Base-by-base conservation (phyloP, 2,329 filamentous ascomycete species). In the Aspergillus pseudotamarii region DNA sequence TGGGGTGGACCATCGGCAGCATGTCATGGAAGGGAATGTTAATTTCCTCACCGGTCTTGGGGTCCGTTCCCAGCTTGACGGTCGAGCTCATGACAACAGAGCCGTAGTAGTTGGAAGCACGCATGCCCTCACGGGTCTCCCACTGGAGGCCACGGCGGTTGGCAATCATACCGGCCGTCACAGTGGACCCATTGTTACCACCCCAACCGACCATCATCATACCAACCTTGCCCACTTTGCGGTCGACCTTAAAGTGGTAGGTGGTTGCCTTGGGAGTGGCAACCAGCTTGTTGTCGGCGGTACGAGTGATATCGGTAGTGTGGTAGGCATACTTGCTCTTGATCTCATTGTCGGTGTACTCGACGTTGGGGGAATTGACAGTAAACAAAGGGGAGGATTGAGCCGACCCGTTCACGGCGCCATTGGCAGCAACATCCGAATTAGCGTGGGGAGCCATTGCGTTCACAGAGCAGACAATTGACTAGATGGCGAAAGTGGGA, bases 161-260 rank as follows among this genome's bases (percentile, higher is more conserved):
- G 81, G 94, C 95, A 77, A 99, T 87, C 81, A 99, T 96, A 79
- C 94, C 95, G 66, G 95, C 95, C 64, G 95, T 98, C 66, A 99
- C 93, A 63, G 95, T 99, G 69, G 93, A 93, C 69, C 95, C 95
- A 78, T 99, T 99, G 88, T 99, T 99, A 76, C 95, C 95, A 81
- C 95, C 95, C 89, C 91, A 94, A 68, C 95, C 95, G 70, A 99
- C 94, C 69, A 99, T 87, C 95, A 99, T 98, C 84, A 97, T 88
- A 76, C 95, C 95, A 71, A 93, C 88, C 86, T 94, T 96, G 81
- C 93, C 93, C 64, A 98, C 87, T 81, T 91, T 92, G 79, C 94
- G 93, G 78, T 97, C 91, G 75, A 95, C 92, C 86, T 97, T 96
- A 91, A 99, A 98, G 85, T 97, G 91, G 80, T 98, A 99, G 71